Evolutionary conservation across 1,139 yeast genomes (phyloP), one percentile per base, ranked within the genome.

Genomic region (Kodamaea plutei): DNA sequence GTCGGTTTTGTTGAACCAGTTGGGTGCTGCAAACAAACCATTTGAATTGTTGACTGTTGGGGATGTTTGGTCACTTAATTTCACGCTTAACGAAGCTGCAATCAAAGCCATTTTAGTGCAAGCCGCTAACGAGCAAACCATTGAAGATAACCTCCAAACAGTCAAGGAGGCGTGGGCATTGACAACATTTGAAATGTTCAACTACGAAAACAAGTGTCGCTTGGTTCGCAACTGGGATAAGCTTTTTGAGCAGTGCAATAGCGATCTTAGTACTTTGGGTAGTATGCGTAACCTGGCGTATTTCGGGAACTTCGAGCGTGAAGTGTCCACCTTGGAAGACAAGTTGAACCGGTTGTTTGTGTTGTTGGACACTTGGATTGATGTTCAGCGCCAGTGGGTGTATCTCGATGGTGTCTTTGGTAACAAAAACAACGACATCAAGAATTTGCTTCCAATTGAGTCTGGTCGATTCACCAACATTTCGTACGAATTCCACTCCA

Each of bases 361-460:
- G 1, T 50, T 84, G 3, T 63, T 85, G 27, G 88, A 80, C 43
- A 50, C 59, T 0, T 88, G 96, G 94, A 69, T 83, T 24, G 95
- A 85, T 28, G 85, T 80, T 2, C 97, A 91, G 52, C 64, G 82
- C n/a, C 87, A 82, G 45, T 89, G 95, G 95, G 76, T 85, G 2
- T 87, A 89, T 47, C 65, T 89, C 13, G 82, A 77, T 40, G 96
- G 95, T 1, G 77, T 88, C 0, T 83, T 91, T 48, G 76, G 74
- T 9, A 74, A 73, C 34, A 61, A 67, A 1, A 50, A 47, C 16
- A 53, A 46, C 28, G 88, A 83, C 25, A 74, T 89, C 16, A 65
- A 70, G 30, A 66, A 61, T 19, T 58, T 85, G 3, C 60, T 89
- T 8, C 94, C 95, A 0, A 54, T 75, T 4, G 97, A 88, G 44